Base-by-base conservation (phyloP, 1,139 yeast genomes). In the Magnusiomyces sp. region DNA sequence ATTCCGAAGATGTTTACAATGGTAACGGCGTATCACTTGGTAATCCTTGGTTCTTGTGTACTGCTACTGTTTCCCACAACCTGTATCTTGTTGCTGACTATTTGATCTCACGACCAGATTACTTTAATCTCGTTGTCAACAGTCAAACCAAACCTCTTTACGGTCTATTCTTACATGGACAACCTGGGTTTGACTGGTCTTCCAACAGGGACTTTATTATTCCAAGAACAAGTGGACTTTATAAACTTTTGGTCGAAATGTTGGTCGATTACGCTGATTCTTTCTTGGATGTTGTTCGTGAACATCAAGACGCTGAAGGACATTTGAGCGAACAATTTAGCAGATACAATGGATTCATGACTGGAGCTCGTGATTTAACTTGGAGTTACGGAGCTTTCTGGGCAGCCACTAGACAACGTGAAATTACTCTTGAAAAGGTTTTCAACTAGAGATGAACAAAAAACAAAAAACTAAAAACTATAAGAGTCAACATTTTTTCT, bases 31-130 rank as follows among this genome's bases (percentile, higher is more conserved):
- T 76, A 0, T 73, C 83, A 14, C 83, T 80, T 58, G 97, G 97
- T 2, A 92, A 92, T 61, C 97, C 98, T 2, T 92, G 97, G 98
- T 90, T 90, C 63, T 76, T 92, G 53, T 75, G 94, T 20, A 90
- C 97, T 0, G 80, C 92, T 0, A 73, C 92, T 2, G 90, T 92
- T 1, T 76, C 95, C 1, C 88, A 83, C 59, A 62, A 77, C 9
- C 59, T 82, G 38, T 66, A 67, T 48, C 52, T 57, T 11, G 53
- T 65, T 23, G 70, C 66, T 2, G 59, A 61, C 42, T 53, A 76
- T 64, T 65, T 73, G 38, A 50, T 59, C 61, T 46, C 65, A 67
- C 52, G 69, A 59, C 60, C 70, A 61, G 56, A 58, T 60, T 37
- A 57, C 57, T 52, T 53, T 51, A 32, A 58, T 55, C 41, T 61